phyloP scores from a whole-genome alignment of 2,329 filamentous ascomycete species.

The Aspergillus fijiensis region DNA sequence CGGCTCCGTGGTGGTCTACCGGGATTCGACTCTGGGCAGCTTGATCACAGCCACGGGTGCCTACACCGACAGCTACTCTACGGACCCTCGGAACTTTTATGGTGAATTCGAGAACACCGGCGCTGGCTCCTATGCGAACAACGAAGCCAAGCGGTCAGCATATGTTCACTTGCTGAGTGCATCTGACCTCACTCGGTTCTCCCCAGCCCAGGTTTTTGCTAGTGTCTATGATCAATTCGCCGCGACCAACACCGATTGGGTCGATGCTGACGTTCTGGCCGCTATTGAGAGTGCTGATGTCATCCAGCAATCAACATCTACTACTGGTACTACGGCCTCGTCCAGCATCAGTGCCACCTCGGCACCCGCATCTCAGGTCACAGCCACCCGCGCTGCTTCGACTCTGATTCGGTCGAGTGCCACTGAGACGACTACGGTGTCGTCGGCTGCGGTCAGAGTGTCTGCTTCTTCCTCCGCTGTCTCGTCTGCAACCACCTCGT shows the following conservation, averaged over 20 bases:
- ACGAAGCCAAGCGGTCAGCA: constrained; percentile 32
- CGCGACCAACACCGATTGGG: constrained; percentile 37
- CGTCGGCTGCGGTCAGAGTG: constrained; percentile 1
- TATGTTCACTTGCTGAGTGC: constrained; percentile 38
- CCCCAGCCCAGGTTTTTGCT: constrained; percentile 37
- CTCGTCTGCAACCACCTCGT: constrained; percentile 15
- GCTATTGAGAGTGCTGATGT: constrained; percentile 34
- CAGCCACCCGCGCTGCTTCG: background rate
- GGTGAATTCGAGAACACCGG: constrained; percentile 46
- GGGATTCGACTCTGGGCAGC: constrained; percentile 40
- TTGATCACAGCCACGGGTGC: constrained; percentile 36
- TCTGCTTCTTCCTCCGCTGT: background rate
- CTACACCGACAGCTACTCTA: constrained; percentile 32
- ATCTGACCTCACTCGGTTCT: constrained; percentile 37
- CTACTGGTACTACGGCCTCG: constrained; percentile 7
- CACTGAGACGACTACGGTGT: constrained; percentile 6
- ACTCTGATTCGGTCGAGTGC: background rate
- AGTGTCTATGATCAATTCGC: constrained; percentile 35
- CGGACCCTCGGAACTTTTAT: constrained; percentile 37
- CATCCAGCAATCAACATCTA: constrained; percentile 17
- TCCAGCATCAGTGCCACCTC: constrained; percentile 10
- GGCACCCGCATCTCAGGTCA: constrained; percentile 14
- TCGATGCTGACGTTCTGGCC: constrained; percentile 37
- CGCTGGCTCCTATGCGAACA: constrained; percentile 41
- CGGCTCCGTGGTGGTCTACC: constrained; percentile 44